These are phyloP conservation scores for Achaetomium macrosporum DNA, from an alignment of 2,329 filamentous ascomycete genomes.

Conservation along the genomic window DNA sequence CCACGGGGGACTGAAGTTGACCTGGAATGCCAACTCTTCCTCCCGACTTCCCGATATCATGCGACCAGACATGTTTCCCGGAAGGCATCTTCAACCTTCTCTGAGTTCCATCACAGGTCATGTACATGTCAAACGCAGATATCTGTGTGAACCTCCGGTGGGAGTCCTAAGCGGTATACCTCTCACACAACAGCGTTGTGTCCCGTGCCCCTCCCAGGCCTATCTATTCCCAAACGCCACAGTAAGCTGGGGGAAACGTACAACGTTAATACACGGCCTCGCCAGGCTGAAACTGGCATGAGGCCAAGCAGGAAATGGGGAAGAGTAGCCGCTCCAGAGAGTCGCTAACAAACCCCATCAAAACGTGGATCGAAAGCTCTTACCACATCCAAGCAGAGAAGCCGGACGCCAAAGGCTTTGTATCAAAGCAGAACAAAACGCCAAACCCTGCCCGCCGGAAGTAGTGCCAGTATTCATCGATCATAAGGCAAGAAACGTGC, in stretches of 20 bases:
- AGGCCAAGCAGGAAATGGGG: neutral
- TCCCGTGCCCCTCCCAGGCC: neutral
- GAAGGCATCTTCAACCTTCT: no score
- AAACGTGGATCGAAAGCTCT: constrained; percentile 4
- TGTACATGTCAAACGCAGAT: no score
- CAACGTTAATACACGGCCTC: constrained; percentile 21
- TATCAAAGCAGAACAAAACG: neutral
- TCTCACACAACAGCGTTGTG: neutral
- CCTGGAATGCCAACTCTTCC: no score
- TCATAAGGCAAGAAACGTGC: no score
- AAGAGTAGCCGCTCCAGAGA: neutral
- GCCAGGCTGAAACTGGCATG: constrained; percentile 9
- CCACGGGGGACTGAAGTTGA: no score
- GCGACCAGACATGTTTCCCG: no score
- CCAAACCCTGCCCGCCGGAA: neutral
- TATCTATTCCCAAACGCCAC: neutral
- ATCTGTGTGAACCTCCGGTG: no score
- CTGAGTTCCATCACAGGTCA: no score
- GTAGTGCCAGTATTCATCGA: no score
- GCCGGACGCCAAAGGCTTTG: neutral
- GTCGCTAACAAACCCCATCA: neutral
- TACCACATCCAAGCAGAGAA: neutral
- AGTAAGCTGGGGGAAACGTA: constrained; percentile 8
- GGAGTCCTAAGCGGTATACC: no score
- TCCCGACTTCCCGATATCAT: no score